Evolutionary conservation across 164 flowering plant species (phyloP), one percentile per base, ranked within the genome.

Genomic region (Stephania cephalantha): DNA sequence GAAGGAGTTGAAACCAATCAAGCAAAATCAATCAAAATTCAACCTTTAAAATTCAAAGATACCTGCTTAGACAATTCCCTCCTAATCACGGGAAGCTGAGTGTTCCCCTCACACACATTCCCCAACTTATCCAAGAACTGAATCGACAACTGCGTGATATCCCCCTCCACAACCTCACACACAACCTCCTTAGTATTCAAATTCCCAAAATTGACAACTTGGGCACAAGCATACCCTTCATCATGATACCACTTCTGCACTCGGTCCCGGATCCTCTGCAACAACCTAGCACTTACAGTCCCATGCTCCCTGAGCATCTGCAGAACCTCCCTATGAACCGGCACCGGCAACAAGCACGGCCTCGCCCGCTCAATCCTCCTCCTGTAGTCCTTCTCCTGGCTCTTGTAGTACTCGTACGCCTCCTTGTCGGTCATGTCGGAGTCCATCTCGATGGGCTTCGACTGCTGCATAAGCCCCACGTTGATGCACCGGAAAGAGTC

Each of bases 91-190:
- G 93, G 77, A 2, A 85, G 73, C 31, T 90, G 84, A 2, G 98
- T 96, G 69, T 91, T 90, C 73, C 99, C 99, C 78, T 94, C 98
- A 35, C 88, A 86, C 9, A 92, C 86, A 86, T 96, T 96, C 17
- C 99, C 98, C 64, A 96, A 90, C 86, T 96, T 96, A 84, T 96
- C 99, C 81, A 87, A 95, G 73, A 89, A 94, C 82, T 94, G 98
- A 5, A 96, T 78, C 20, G 77, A 86, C 81, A 90, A 10, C 79
- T 91, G 91, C 0, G 99, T 93, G 74, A 95, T 87, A 80, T 96
- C 99, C 45, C 99, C 99, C 79, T 96, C 99, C 75, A 91, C 97
- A 48, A 96, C 98, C 88, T 96, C 99, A 73, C 99, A 96, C n/a
- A 94, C 97, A 9, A 96, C 94, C 80, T 96, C 97, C 73, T 85